Evolutionary conservation across 352 stramenopile genomes (phyloP).

Genomic region (Aphanomyces cochlioides): DNA sequence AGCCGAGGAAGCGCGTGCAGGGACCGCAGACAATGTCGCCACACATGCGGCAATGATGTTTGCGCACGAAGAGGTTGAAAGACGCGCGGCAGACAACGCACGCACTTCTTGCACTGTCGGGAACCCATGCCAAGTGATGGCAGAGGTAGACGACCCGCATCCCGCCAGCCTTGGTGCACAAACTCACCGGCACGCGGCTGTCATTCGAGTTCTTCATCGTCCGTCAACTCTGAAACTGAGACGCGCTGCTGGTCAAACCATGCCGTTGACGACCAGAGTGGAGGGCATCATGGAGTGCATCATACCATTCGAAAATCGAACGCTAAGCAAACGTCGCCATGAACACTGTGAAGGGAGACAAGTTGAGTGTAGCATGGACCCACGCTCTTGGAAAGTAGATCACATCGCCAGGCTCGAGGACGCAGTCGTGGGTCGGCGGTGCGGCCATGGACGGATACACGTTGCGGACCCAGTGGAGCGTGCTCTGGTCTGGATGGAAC

Average conservation of each 20-base stretch:
- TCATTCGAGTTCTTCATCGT: neutral
- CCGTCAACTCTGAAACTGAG: neutral
- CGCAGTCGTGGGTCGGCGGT: conserved; percentile 39
- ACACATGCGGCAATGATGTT: conserved; percentile 82
- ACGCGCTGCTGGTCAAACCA: neutral
- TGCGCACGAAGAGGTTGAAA: conserved; percentile 85
- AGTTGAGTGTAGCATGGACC: conserved; percentile 73
- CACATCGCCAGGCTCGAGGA: conserved; percentile 48
- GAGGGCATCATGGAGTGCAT: neutral
- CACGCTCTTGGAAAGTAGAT: conserved; percentile 68
- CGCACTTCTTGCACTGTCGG: conserved; percentile 79
- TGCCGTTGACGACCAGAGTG: neutral
- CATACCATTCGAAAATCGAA: neutral
- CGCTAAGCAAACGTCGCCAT: conserved; percentile 52
- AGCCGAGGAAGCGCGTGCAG: conserved; percentile 41
- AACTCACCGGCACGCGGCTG: conserved; percentile 10
- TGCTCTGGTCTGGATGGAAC: conserved; percentile 50
- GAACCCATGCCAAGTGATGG: conserved; percentile 81
- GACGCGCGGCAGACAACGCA: conserved; percentile 85
- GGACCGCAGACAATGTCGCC: conserved; percentile 84
- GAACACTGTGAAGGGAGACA: conserved; percentile 67
- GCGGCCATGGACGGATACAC: conserved; percentile 37
- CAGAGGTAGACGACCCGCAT: conserved; percentile 18
- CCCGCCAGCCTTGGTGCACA: neutral
- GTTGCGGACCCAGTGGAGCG: conserved; percentile 55